A percentile compares a stretch with the other conserved stretches of the same genome.
These are phyloP conservation scores for Sordariomycetes sp. DNA, from an alignment of 2,329 filamentous ascomycete species.

Conservation along the genomic window DNA sequence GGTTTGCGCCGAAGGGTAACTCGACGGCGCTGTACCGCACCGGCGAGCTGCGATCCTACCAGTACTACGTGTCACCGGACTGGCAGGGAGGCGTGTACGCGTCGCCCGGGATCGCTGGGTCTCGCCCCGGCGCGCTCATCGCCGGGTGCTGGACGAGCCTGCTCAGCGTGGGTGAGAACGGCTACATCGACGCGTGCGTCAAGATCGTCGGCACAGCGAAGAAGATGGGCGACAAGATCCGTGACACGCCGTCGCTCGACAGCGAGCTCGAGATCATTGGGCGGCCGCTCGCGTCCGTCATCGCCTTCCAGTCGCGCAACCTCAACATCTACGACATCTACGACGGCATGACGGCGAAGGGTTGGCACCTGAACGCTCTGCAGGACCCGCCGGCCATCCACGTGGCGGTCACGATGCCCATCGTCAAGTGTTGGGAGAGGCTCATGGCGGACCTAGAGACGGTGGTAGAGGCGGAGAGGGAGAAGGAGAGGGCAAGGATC, in stretches of 20 bases:
- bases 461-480: slow-evolving; percentile 61
- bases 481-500: slow-evolving; percentile 65
- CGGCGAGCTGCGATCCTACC: slow-evolving; percentile 66
- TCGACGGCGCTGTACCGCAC: slow-evolving; percentile 86
- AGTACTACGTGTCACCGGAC: slow-evolving; percentile 93
- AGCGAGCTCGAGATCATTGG: slow-evolving; percentile 73
- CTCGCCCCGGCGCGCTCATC: slow-evolving; percentile 84
- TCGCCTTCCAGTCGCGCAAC: slow-evolving; percentile 76
- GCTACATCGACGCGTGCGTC: slow-evolving; percentile 78
- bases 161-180: slow-evolving; percentile 77
- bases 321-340: slow-evolving; percentile 92
- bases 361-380: slow-evolving; percentile 93
- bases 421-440: slow-evolving; percentile 69
- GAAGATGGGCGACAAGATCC: slow-evolving; percentile 67
- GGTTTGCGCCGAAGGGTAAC: slow-evolving; percentile 96
- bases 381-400: slow-evolving; percentile 90
- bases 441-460: slow-evolving; percentile 63
- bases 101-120: slow-evolving; percentile 83
- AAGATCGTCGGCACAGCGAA: slow-evolving; percentile 82
- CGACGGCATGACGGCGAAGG: slow-evolving; percentile 71
- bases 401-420: slow-evolving; percentile 83
- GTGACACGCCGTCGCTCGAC: slow-evolving; percentile 55
- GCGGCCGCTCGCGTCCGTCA: slow-evolving; percentile 76
- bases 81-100: slow-evolving; percentile 97
- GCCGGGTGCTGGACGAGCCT: slow-evolving; percentile 92